phyloP scores from a whole-genome alignment of 129 eudicot genomes.

The Helianthus annuus region HanXRQr2.0-SUNRISE NC_035436.2:153849443-153849942 shows the following conservation, averaged over 20 bases:
- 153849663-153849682: neutral
- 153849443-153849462: neutral
- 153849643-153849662: no score
- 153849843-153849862: conserved; percentile 3
- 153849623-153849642: neutral
- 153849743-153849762: neutral
- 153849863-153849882: neutral
- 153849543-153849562: neutral
- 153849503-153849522: neutral
- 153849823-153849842: conserved; percentile 9
- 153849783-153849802: neutral
- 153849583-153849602: conserved; percentile 2
- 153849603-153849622: conserved; percentile 4
- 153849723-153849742: neutral
- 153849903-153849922: neutral
- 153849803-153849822: neutral
- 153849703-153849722: conserved; percentile 9
- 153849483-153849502: neutral
- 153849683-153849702: conserved; percentile 7
- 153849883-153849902: conserved; percentile 13
- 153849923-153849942: no score
- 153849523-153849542: neutral
- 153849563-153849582: conserved; percentile 4
- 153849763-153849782: neutral
- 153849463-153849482: neutral